These are phyloP conservation scores for Naganishia sp. DNA, from an alignment of 1,284 basidiomycete genomes.

Conservation along the genomic window DNA sequence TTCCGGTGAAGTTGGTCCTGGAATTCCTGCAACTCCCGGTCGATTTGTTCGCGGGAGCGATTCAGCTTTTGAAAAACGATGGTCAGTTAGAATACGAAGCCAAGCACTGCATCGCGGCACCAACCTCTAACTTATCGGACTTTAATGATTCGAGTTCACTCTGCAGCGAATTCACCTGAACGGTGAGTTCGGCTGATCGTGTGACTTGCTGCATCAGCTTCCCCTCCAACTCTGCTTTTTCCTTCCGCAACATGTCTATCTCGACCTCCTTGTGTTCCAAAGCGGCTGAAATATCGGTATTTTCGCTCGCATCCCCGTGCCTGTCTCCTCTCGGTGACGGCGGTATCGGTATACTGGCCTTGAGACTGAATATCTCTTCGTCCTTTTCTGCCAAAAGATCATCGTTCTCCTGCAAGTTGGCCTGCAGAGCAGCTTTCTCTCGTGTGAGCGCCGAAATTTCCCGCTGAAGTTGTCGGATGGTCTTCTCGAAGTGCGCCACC, in stretches of 20 bases:
- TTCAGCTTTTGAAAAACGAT: background rate
- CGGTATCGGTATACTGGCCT: constrained; percentile 30
- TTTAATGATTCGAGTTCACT: constrained; percentile 2
- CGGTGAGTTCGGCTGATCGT: background rate
- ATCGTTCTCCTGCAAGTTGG: constrained; percentile 30
- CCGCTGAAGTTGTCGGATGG: constrained; percentile 28
- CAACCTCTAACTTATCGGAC: constrained; percentile 1
- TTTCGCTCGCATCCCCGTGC: background rate
- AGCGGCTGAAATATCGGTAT: background rate
- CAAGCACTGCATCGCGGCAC: background rate
- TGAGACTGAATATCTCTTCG: constrained; percentile 29
- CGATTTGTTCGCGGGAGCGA: background rate
- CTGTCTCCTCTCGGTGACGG: background rate
- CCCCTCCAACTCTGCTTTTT: constrained; percentile 3
- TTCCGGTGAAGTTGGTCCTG: constrained; percentile 7
- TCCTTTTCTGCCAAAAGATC: constrained; percentile 31
- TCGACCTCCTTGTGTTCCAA: constrained; percentile 10
- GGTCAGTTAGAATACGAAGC: background rate
- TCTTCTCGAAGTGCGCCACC: constrained; percentile 26
- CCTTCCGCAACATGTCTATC: constrained; percentile 1
- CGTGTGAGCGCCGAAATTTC: constrained; percentile 26
- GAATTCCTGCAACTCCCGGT: background rate
- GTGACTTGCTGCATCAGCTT: background rate
- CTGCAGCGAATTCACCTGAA: background rate
- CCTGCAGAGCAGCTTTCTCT: constrained; percentile 30